Base-by-base conservation (phyloP, 2,329 filamentous ascomycete species). In the Coniella lustricola region DNA sequence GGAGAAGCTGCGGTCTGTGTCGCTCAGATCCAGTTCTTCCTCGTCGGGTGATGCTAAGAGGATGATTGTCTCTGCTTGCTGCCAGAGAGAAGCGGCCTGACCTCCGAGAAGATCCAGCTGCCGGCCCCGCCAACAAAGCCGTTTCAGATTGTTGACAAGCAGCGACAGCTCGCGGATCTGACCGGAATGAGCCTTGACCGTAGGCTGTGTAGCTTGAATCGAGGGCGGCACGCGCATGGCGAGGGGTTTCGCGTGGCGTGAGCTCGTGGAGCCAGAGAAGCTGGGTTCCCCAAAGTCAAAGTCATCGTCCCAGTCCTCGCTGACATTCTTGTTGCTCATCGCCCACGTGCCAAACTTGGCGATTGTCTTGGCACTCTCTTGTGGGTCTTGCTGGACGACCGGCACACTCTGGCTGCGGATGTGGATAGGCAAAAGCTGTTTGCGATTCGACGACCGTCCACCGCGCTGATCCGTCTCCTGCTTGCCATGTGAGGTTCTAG, bases 231-330 rank as follows among this genome's bases (percentile, higher is more conserved):
- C 84, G n/a, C 84, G 66, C 80, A 89, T 85, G 1, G 68, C 65
- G 46, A 72, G 66, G 7, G 63, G 61, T 2, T 63, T 63, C 3
- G 64, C 63, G 4, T 64, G 58, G 13, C 35, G 32, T 18, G 44
- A 50, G 34, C 48, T 43, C n/a, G n/a, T n/a, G 17, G 50, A 49
- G 17, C 64, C 65, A 44, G 67, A 67, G n/a, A 64, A 64, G 4
- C 53, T 62, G 32, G 65, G 59, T 37, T 67, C 70, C 29, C 73
- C 76, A 61, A 91, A 90, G 52, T 91, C 86, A 57, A 94, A 93
- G 62, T 94, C 88, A 54, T 90, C 86, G 57, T 91, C 88, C 88
- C 88, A 94, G 60, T 93, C 87, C 62, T 94, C 88, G 53, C 84
- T 90, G 10, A 83, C 82, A 14, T 80, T 84, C 64, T 90, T 90